Evolutionary conservation across 805 yeast genomes (phyloP).

Genomic region (Grigorovia transvaalensis): DNA sequence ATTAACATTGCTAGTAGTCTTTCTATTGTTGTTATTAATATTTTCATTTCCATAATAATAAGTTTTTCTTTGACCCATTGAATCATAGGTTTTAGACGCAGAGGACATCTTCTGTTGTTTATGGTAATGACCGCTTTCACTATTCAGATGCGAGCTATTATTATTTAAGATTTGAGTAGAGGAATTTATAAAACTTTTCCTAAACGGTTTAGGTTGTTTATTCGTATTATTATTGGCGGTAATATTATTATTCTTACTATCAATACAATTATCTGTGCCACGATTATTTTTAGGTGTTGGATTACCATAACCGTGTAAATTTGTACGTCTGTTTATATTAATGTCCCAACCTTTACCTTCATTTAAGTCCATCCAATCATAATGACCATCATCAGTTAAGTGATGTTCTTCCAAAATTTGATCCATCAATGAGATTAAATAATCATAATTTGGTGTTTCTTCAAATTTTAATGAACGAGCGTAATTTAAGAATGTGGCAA

Average conservation of each 20-base stretch:
- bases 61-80: conserved; percentile 18
- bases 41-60: not conserved
- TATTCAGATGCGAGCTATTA: not conserved
- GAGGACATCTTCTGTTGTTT: conserved; percentile 1
- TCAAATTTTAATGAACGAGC: conserved; percentile 65
- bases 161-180: not conserved
- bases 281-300: conserved; percentile 39
- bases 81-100: conserved; percentile 14
- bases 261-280: conserved; percentile 10
- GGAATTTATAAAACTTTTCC: not conserved
- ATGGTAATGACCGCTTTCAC: not conserved
- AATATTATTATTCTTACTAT: conserved; percentile 8
- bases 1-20: not conserved
- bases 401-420: conserved; percentile 48
- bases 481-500: conserved; percentile 61
- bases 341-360: conserved; percentile 80
- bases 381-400: conserved; percentile 53
- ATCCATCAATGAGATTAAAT: conserved; percentile 50
- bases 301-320: conserved; percentile 73
- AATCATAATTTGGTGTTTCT: conserved; percentile 70
- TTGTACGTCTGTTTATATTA: conserved; percentile 62
- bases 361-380: conserved; percentile 75
- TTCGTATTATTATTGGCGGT: not conserved
- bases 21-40: not conserved
- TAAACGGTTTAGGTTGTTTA: not conserved